phyloP scores from a whole-genome alignment of 2,329 filamentous ascomycete genomes.

The Microsporum ferrugineum region DNA sequence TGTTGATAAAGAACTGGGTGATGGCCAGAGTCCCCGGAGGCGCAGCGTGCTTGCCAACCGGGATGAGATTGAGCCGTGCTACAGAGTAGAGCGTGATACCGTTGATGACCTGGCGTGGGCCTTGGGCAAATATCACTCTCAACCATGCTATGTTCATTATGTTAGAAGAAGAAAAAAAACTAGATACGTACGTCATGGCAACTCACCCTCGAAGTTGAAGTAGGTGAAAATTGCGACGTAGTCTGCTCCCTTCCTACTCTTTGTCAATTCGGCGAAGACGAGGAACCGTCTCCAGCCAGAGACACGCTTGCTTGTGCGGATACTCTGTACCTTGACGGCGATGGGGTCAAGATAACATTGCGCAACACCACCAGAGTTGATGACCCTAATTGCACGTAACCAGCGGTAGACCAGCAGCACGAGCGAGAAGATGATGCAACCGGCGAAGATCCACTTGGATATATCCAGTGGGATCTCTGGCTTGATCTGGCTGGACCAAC shows the following conservation, averaged over 20 bases:
- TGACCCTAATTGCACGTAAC: constrained; percentile 66
- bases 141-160: constrained; percentile 57
- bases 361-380: constrained; percentile 72
- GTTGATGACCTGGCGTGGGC: constrained; percentile 84
- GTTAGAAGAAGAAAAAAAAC: background rate
- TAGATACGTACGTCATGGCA: background rate
- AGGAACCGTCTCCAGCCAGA: constrained; percentile 80
- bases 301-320: constrained; percentile 56
- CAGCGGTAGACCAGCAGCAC: constrained; percentile 71
- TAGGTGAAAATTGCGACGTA: constrained; percentile 87
- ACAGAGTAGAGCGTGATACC: constrained; percentile 79
- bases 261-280: constrained; percentile 84
- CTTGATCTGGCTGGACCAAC: constrained; percentile 74
- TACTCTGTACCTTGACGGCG: constrained; percentile 72
- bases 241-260: constrained; percentile 80
- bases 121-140: constrained; percentile 79
- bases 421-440: constrained; percentile 84
- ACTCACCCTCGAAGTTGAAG: constrained; percentile 57
- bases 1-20: constrained; percentile 70
- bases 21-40: constrained; percentile 52
- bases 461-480: constrained; percentile 65
- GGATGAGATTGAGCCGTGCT: constrained; percentile 62
- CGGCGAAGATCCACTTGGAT: constrained; percentile 89
- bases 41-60: constrained; percentile 42
- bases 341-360: constrained; percentile 85